Evolutionary conservation across 331 rosid species (phyloP), one percentile per base, ranked within the genome.

Genomic region (Quercus lobata): DNA sequence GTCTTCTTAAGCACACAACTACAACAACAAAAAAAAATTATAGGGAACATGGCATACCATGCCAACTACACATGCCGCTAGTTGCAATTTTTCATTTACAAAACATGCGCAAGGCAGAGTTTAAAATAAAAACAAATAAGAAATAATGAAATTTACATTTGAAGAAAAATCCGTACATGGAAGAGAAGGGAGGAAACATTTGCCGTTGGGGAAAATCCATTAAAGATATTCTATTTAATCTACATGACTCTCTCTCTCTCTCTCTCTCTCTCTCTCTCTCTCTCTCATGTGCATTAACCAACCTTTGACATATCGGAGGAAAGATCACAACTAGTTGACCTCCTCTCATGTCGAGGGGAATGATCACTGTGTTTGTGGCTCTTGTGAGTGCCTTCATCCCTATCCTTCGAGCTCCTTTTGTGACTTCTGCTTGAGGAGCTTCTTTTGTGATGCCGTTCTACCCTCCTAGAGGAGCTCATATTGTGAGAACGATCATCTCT

Each of bases 271-370:
- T 46, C 15, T 44, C 52, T 21, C 29, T 60, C 66, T 21, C 17
- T 2, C 29, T 24, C 70, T 7, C 52, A 32, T 7, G 35, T 34
- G 21, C 49, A 66, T 7, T 17, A 66, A 66, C 14, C 7, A 34
- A 68, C 7, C 52, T 30, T 68, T 11, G 5, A 68, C 15, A 68
- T 9, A 68, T 68, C 72, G 5, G 53, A 34, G 14, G 72, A 35
- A 19, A 49, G 34, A 53, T 34, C 5, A 80, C 57, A 37, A 19
- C 32, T 21, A 29, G 44, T 53, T 27, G 65, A 72, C 74, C 73
- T 72, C 52, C 81, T 90, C 69, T 86, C 90, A 66, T 65, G 71
- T 4, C 61, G 76, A 73, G 74, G 85, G 37, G 92, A 94, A 76
- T 69, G 72, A 57, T 52, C 80, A 24, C 72, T 71, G 49, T 76